Base-by-base conservation (phyloP, 768 basidiomycete genomes). In the Boletus edulis region DNA sequence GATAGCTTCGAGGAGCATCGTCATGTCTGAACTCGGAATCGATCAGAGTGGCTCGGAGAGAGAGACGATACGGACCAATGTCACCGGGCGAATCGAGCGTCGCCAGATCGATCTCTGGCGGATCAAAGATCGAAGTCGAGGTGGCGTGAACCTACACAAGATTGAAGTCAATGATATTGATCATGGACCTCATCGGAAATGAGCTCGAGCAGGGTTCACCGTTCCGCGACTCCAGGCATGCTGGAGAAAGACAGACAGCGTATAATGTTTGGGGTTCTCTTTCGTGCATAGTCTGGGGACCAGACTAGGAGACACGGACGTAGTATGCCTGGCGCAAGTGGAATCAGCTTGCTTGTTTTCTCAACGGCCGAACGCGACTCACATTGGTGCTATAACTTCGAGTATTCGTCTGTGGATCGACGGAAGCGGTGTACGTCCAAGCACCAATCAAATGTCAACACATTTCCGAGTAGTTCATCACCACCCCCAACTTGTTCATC, bases 141-240 rank as follows among this genome's bases (percentile, higher is more conserved):
- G 35, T 54, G 13, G 56, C 38, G 6, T 39, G 38, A 39, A 17
- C 38, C 38, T n/a, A 39, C 27, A 27, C 27, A 27, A 8, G 27
- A 9, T 27, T 8, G 8, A 27, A 27, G 27, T 27, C 27, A 8
- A 8, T 27, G 27, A 27, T 8, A 27, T 8, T 27, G 7, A 27
- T 27, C 7, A 27, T 27, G n/a, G n/a, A n/a, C n/a, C n/a, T n/a
- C n/a, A 27, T 27, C 27, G 7, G 27, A 27, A 9, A 27, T 1
- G 1, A 34, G 34, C 3, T 3, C 3, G 34, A 14, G 34, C 34
- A 5, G 3, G 11, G 46, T 39, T 38, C 13, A 63, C 55, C 22
- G 43, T 43, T 27, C 64, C 64, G 27, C n/a, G n/a, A n/a, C n/a
- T n/a, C n/a, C n/a, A n/a, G n/a, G 54, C 57, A 27, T 62, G 60